Base-by-base conservation (phyloP, 176 grass and related monocot genomes). In the Carex kokanica region DNA sequence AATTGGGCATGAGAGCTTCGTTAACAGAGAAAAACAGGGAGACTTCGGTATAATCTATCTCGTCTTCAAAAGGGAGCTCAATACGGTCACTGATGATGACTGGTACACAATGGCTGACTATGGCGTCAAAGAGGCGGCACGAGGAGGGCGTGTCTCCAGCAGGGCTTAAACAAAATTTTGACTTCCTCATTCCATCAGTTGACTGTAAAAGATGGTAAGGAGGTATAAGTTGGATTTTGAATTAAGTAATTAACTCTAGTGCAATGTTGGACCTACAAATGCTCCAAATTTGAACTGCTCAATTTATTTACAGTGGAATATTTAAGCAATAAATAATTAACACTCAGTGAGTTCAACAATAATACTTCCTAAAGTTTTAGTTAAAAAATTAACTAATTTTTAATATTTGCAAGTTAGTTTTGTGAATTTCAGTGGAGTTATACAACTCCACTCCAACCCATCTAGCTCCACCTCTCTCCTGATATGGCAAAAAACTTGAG, bases 11-110 rank as follows among this genome's bases (percentile, higher is more conserved):
- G 17, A 95, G 70, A 82, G 91, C 91, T 55, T 95, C 93, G 83
- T 99, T 81, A 11, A 93, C 91, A 3, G 96, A 95, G 89, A 91
- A 95, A 90, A 99, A 99, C 79, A 92, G 88, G 27, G 93, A 90
- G 86, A 95, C 92, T 74, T 93, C 86, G 4, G 82, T 88, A 81
- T 95, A 99, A 88, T 99, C 93, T 20, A 95, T 91, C 83, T 95
- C 89, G 66, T 95, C 91, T 85, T 99, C 93, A 51, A 99, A 99
- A 65, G 96, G 96, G 60, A 99, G 96, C 89, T 99, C 96, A 62
- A 99, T 95, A 12, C 80, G 67, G 60, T 89, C 94, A 49, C 93
- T 99, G 14, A 99, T 84, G 58, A 99, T 99, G 45, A 99, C 89
- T 68, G 96, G 96, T 65, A 99, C 66, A 88, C 96, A 99, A 64